Percentiles rank a stretch among this genome's conserved stretches.
These are phyloP conservation scores for Nannochloropsis granulata DNA, from an alignment of 108 stramenopile genomes.

Conservation along the genomic window DNA sequence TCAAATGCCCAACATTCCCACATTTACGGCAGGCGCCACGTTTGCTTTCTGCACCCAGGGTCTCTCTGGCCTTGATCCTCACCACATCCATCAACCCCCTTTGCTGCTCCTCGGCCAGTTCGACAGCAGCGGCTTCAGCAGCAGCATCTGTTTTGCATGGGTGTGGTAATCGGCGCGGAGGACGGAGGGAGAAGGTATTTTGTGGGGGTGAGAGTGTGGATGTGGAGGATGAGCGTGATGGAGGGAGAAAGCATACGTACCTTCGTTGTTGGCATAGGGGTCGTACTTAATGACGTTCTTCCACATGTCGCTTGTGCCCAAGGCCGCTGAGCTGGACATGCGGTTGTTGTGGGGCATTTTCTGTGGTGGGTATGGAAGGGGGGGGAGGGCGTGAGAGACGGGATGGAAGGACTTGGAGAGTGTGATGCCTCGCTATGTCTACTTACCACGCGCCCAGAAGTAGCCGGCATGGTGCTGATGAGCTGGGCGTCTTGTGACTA, in stretches of 20 bases:
- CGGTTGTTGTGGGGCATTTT: slow-evolving; percentile 1
- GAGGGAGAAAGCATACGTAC: not conserved
- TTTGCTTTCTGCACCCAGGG: not conserved
- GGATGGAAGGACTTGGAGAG: not conserved
- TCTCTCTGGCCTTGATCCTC: not conserved
- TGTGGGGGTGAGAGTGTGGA: no score
- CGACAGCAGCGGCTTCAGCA: not conserved
- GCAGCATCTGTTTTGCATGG: not conserved
- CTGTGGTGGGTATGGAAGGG: not conserved
- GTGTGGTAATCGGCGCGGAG: no score
- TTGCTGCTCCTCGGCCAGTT: not conserved
- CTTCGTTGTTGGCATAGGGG: not conserved
- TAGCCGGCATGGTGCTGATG: not conserved
- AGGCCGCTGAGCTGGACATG: not conserved
- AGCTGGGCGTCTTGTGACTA: not conserved
- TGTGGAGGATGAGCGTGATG: no score
- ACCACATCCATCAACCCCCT: not conserved
- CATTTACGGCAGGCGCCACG: not conserved
- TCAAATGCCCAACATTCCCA: not conserved
- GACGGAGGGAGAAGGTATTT: no score
- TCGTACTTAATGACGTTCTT: not conserved
- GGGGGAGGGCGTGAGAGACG: not conserved
- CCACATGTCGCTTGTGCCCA: not conserved
- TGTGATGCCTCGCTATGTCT: not conserved
- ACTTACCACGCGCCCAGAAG: not conserved